phyloP scores from a whole-genome alignment of 257 asterid genomes.

The Solanum virginianum region DNA sequence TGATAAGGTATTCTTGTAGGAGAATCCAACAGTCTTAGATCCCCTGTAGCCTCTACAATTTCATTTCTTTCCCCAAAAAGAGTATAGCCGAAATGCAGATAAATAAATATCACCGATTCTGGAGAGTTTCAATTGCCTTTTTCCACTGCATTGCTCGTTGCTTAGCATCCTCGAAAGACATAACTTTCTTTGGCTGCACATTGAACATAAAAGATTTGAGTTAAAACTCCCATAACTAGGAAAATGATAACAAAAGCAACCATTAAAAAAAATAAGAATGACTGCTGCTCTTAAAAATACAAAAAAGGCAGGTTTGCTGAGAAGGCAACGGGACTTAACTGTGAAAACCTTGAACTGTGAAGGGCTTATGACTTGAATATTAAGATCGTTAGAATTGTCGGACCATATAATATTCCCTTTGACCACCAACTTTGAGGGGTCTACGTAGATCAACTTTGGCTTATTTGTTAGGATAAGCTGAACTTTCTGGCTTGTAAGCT shows the following conservation, averaged over 20 bases:
- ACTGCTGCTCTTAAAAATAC: neutral
- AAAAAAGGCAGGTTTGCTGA: neutral
- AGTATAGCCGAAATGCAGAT: neutral
- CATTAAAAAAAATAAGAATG: neutral
- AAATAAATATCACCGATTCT: slow-evolving; percentile 39
- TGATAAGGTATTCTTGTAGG: neutral
- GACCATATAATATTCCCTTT: slow-evolving; percentile 91
- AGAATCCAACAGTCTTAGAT: neutral
- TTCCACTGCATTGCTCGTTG: slow-evolving; percentile 93
- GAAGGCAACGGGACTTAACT: slow-evolving; percentile 28
- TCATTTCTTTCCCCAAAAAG: neutral
- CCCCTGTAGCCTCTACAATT: neutral
- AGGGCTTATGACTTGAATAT: slow-evolving; percentile 74
- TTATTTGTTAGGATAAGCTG: slow-evolving; percentile 94
- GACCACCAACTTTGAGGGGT: slow-evolving; percentile 72
- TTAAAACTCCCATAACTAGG: neutral
- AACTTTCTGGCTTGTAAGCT: slow-evolving; percentile 86
- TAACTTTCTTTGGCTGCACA: slow-evolving; percentile 77
- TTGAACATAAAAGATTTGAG: neutral
- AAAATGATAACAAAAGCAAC: neutral
- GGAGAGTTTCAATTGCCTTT: slow-evolving; percentile 87
- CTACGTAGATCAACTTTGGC: slow-evolving; percentile 80
- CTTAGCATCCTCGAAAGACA: slow-evolving; percentile 81
- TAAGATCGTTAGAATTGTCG: slow-evolving; percentile 74
- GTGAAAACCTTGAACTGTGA: slow-evolving; percentile 84